These are phyloP conservation scores for Cystoderma amianthinum DNA, from an alignment of 768 basidiomycete species.

Conservation along the genomic window DNA sequence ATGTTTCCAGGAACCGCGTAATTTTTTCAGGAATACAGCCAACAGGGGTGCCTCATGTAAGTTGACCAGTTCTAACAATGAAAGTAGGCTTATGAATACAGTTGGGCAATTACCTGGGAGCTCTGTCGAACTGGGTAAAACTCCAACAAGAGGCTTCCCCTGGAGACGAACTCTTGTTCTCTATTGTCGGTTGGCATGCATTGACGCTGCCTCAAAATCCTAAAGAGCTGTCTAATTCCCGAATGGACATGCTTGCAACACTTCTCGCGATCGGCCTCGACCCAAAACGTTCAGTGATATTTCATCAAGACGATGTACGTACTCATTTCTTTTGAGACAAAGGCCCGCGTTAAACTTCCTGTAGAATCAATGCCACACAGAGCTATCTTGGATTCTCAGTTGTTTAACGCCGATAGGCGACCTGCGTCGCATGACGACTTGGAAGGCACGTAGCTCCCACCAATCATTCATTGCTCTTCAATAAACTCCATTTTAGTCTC, in stretches of 20 bases:
- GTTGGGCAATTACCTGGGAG: slow-evolving; percentile 94
- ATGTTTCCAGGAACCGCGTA: too few relatives aligned
- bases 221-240: slow-evolving; percentile 45
- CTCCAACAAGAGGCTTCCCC: slow-evolving; percentile 57
- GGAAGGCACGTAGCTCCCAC: slow-evolving; percentile 60
- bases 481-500: slow-evolving; percentile 41
- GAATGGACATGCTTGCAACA: slow-evolving; percentile 74
- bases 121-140: slow-evolving; percentile 82
- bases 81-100: slow-evolving; percentile 19
- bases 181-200: slow-evolving; percentile 92
- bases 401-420: slow-evolving; percentile 81
- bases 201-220: slow-evolving; percentile 90
- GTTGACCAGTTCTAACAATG: slow-evolving; percentile 10
- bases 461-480: slow-evolving; percentile 2
- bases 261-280: slow-evolving; percentile 84
- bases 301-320: slow-evolving; percentile 86
- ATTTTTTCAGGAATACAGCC: slow-evolving; percentile 94
- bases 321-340: neutral
- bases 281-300: slow-evolving; percentile 65
- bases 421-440: slow-evolving; percentile 88
- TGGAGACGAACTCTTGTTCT: slow-evolving; percentile 68
- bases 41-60: slow-evolving; percentile 84
- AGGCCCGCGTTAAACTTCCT: neutral
- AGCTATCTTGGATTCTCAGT: slow-evolving; percentile 85
- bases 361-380: slow-evolving; percentile 79